A percentile compares a stretch with the other conserved stretches of the same genome.
Conservation (phyloP, 371 early-diverging fungal genomes). For the Mucor sp. region DNA sequence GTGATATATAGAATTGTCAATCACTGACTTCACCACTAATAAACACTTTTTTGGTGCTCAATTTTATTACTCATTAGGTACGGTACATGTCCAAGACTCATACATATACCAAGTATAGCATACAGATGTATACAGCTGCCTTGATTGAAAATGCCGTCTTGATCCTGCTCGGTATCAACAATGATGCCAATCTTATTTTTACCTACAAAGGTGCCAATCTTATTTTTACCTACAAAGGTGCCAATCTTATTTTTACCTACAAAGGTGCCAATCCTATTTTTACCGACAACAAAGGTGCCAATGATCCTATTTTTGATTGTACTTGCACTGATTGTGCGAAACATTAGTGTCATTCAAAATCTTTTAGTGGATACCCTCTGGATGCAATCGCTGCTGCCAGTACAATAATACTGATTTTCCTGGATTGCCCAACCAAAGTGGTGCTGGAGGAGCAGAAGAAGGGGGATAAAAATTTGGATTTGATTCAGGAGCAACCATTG, state of each 20-base stretch:
- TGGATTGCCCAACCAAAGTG: neutral
- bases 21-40: neutral
- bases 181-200: too few species aligned
- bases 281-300: too few species aligned
- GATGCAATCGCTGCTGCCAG: neutral
- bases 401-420: neutral
- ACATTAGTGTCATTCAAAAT: neutral
- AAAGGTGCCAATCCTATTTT: neutral
- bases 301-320: too few species aligned
- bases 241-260: neutral
- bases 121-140: neutral
- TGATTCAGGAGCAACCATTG: neutral
- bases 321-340: neutral
- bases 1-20: neutral
- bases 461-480: neutral
- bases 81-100: neutral
- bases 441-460: neutral
- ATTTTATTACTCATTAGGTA: slow-evolving; percentile 2
- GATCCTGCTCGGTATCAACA: neutral
- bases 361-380: neutral
- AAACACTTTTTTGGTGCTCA: neutral
- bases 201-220: too few species aligned
- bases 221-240: neutral
- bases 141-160: neutral
- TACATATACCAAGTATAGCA: neutral